Evolutionary conservation across 2,329 filamentous ascomycete species (phyloP), one percentile per base, ranked within the genome.

Genomic region (Chalara sp.): DNA sequence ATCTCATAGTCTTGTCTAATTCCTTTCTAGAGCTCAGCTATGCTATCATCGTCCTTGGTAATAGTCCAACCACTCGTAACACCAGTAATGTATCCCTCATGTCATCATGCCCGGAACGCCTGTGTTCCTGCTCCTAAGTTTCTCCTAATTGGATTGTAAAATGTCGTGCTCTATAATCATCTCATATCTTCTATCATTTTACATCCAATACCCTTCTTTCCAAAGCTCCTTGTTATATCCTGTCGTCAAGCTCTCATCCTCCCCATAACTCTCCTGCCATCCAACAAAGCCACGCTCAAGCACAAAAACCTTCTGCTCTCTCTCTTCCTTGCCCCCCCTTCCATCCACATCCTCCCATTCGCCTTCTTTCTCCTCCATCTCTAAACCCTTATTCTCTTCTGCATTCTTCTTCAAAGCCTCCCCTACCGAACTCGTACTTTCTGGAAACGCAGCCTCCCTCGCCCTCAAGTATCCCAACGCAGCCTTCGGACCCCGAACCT

Each of bases 231-330:
- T 89, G 50, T 79, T 75, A 68, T 89, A 97, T 1, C 76, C 87
- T 68, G 95, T 89, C 0, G 93, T 97, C 67, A 99, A 71, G 56
- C 81, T 72, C 65, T 84, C 75, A 70, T 97, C 90, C 48, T 80
- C 74, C 0, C 90, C 92, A 69, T 84, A 88, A 59, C 78, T 74
- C 71, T 95, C 84, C 76, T 96, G 90, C 93, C 93, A 99, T 51
- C 84, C 81, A 11, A 82, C 79, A 65, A 97, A 99, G 1, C 93
- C 93, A 0, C 82, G 78, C 47, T 95, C 87, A 3, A 97, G 74
- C 6, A 97, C 83, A 67, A 80, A 86, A 5, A 97, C 85, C 61
- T 83, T 80, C 72, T 96, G 92, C 35, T 69, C 60, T 47, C 64
- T 64, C 10, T 55, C 58, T 37, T 57, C 59, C 13, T 65, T 58